A percentile compares a stretch with the other conserved stretches of the same genome.
phyloP scores from a whole-genome alignment of 2,329 filamentous ascomycete species.

The Penicillium polonicum region DNA sequence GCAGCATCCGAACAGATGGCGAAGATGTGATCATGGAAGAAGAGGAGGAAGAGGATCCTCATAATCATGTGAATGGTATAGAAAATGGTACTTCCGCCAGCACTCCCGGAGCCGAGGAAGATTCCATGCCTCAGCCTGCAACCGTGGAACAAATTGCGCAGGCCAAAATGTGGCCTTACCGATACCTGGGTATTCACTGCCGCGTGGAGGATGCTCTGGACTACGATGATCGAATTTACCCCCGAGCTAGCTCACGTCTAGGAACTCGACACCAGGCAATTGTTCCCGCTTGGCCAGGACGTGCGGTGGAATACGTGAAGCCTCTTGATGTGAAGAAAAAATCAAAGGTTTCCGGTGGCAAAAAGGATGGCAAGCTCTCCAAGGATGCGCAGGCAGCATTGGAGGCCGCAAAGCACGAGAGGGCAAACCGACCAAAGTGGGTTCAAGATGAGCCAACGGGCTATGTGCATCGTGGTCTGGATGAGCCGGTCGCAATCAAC shows the following conservation, averaged over 20 bases:
- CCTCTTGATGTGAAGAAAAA: constrained; percentile 80
- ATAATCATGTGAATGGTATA: constrained; percentile 51
- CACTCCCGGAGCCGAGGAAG: constrained; percentile 57
- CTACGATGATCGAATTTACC: constrained; percentile 96
- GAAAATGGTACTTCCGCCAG: constrained; percentile 61
- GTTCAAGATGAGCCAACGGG: constrained; percentile 86
- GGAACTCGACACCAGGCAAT: constrained; percentile 89
- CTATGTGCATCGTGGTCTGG: constrained; percentile 81
- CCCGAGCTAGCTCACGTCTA: constrained; percentile 86
- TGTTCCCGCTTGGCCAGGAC: constrained; percentile 80
- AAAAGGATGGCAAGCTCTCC: constrained; percentile 68
- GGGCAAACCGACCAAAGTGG: constrained; percentile 86
- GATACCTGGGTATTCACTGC: constrained; percentile 93
- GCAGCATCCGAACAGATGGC: constrained; percentile 52
- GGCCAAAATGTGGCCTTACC: constrained; percentile 92
- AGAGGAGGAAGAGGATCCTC: constrained; percentile 67
- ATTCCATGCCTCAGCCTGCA: constrained; percentile 57
- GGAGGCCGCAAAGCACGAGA: constrained; percentile 76
- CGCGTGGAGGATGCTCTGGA: constrained; percentile 93
- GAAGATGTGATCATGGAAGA: constrained; percentile 65
- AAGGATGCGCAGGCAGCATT: constrained; percentile 77
- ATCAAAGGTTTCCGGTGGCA: constrained; percentile 61
- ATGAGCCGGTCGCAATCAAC: constrained; percentile 59
- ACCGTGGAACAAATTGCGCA: constrained; percentile 89
- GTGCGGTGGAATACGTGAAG: constrained; percentile 86